These are phyloP conservation scores for Magnolia officinalis DNA, from an alignment of 164 flowering plant species.

Conservation along the genomic window DNA sequence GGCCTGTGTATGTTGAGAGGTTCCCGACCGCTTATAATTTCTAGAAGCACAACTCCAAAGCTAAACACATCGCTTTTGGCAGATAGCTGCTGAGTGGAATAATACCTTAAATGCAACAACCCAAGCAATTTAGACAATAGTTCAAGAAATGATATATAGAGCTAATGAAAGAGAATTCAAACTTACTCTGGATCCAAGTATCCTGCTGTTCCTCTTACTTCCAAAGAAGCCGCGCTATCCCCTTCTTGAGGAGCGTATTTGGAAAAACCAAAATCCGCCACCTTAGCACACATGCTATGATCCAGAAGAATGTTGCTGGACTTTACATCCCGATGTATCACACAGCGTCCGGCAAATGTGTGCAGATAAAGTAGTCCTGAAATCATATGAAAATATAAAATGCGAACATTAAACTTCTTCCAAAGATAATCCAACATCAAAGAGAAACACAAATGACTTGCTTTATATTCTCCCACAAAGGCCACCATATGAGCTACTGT, in stretches of 20 bases:
- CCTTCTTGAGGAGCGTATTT: constrained; percentile 87
- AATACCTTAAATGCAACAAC: constrained; percentile 44
- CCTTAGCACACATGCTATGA: constrained; percentile 76
- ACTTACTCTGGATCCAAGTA: constrained; percentile 87
- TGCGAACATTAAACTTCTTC: constrained; percentile 3
- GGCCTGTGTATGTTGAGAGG: constrained; percentile 78
- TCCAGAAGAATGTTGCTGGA: constrained; percentile 86
- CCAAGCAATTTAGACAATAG: constrained; percentile 2
- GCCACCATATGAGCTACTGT: too few relatives aligned
- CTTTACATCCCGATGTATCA: constrained; percentile 78
- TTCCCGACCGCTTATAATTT: constrained; percentile 75
- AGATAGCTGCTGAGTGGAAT: constrained; percentile 73
- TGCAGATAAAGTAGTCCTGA: constrained; percentile 70
- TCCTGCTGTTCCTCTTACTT: constrained; percentile 86
- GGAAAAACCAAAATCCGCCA: constrained; percentile 77
- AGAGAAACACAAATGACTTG: too few relatives aligned
- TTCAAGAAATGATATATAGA: background rate
- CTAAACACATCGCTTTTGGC: constrained; percentile 81
- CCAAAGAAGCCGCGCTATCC: constrained; percentile 64
- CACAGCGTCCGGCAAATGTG: constrained; percentile 55
- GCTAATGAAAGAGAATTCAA: background rate
- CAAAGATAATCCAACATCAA: background rate
- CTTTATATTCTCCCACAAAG: too few relatives aligned
- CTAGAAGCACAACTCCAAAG: constrained; percentile 79
- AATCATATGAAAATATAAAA: constrained; percentile 6